Base-by-base conservation (phyloP, 1,284 basidiomycete genomes). In the Cystobasidium pallidum region DNA sequence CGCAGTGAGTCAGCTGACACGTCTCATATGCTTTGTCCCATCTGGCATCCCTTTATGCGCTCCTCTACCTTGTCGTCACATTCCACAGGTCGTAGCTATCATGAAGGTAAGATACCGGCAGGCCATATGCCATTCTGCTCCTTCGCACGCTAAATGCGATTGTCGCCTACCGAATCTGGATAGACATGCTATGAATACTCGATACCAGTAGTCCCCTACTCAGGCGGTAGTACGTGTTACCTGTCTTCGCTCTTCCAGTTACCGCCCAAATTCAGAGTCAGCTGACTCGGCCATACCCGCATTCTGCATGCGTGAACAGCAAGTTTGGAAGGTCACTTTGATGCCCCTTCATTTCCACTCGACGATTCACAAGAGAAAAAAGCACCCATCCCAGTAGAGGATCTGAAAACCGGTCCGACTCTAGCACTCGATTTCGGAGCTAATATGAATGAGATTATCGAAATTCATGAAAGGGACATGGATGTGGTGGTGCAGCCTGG, bases 391-490 rank as follows among this genome's bases (percentile, higher is more conserved):
- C 62, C 30, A 49, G 17, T 52, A 43, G 67, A 67, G 2, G 73
- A 78, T 21, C 57, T 76, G 39, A 68, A 76, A 32, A 71, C 76
- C n/a, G 77, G 78, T 1, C 45, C 75, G 10, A 75, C 75, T 2
- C 66, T 75, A 26, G 72, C 74, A 0, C 83, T 97, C 28, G 93
- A 97, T 80, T 83, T 97, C 81, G 87, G 87, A 0, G 82, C 77
- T 71, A 75, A 80, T 34, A 97, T 98, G 94, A 87, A 94, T 80
- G 85, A 86, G 74, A 90, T 97, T 63, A 78, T 95, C 19, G 85
- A 86, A 66, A 87, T 94, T 59, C 86, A 92, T 78, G 89, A 88
- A 81, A 85, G 85, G 8, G 92, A 95, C 78, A 88, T 88, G 10
- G 91, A 94, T 78, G 82, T 81, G 0, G 75, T 77, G 3, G 78